These are phyloP conservation scores for Solanum acaule DNA, from an alignment of 257 asterid species.

Conservation along the genomic window DNA sequence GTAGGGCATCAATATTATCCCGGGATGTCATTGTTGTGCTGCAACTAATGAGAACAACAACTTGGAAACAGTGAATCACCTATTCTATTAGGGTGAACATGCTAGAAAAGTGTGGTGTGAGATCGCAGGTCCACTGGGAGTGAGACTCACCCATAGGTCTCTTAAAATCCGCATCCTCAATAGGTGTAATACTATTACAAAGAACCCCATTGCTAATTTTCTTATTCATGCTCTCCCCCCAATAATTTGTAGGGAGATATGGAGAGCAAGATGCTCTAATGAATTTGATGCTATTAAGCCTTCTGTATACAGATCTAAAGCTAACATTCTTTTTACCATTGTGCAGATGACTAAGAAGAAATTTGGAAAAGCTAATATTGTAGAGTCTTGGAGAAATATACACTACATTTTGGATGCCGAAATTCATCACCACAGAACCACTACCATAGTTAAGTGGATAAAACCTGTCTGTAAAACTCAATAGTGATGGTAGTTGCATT, in stretches of 20 bases:
- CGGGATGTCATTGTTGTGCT: background rate
- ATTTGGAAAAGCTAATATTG: background rate
- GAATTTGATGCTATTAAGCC: no score
- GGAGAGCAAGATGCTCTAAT: background rate
- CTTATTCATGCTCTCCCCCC: background rate
- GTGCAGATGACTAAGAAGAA: background rate
- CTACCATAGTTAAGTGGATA: background rate
- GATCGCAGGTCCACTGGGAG: background rate
- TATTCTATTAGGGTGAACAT: background rate
- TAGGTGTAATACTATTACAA: background rate
- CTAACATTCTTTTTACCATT: background rate
- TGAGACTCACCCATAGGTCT: background rate
- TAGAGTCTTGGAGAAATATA: background rate
- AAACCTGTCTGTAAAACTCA: background rate
- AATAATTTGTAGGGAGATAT: background rate
- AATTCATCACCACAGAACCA: background rate
- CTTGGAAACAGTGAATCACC: background rate
- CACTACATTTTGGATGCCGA: background rate
- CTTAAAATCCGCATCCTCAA: background rate
- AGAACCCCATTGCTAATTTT: background rate
- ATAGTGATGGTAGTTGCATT: background rate
- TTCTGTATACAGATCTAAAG: background rate
- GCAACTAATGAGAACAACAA: background rate
- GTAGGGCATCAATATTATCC: background rate
- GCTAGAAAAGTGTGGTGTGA: background rate